A percentile compares a stretch with the other conserved stretches of the same genome.
Evolutionary conservation across 306 rosid species (phyloP).

Genomic region (Vicia faba): DNA sequence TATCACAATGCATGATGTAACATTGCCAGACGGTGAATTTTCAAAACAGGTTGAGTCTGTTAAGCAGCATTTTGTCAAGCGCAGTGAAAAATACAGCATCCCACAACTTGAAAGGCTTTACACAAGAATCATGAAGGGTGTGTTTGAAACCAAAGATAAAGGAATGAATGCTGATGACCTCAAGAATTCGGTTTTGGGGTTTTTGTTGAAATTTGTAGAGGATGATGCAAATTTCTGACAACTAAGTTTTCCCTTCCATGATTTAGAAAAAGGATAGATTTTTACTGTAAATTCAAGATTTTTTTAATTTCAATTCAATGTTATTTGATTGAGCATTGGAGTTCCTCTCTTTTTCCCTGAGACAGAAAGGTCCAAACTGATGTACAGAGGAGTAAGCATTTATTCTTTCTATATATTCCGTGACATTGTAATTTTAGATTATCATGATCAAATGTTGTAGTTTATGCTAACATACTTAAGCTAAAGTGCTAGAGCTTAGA

Average conservation of each 20-base stretch:
- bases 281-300: constrained; percentile 65
- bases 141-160: constrained; percentile 62
- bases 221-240: constrained; percentile 78
- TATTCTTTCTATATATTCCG: constrained; percentile 27
- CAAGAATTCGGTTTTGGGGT: constrained; percentile 63
- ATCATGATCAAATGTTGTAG: constrained; percentile 27
- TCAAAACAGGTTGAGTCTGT: constrained; percentile 60
- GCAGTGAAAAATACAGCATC: constrained; percentile 57
- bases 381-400: constrained; percentile 14
- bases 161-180: constrained; percentile 44
- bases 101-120: constrained; percentile 92
- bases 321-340: constrained; percentile 44
- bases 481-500: constrained; percentile 7
- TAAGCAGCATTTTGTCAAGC: constrained; percentile 59
- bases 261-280: constrained; percentile 38
- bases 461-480: background rate
- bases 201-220: constrained; percentile 67
- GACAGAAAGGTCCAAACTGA: constrained; percentile 15
- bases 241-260: constrained; percentile 24
- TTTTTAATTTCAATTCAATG: constrained; percentile 37
- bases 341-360: constrained; percentile 14
- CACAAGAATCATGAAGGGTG: constrained; percentile 80
- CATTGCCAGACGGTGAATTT: constrained; percentile 51
- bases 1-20: constrained; percentile 46
- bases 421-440: constrained; percentile 29